Evolutionary conservation across 2,329 filamentous ascomycete species (phyloP).

Genomic region (Trichoderma semiorbis): DNA sequence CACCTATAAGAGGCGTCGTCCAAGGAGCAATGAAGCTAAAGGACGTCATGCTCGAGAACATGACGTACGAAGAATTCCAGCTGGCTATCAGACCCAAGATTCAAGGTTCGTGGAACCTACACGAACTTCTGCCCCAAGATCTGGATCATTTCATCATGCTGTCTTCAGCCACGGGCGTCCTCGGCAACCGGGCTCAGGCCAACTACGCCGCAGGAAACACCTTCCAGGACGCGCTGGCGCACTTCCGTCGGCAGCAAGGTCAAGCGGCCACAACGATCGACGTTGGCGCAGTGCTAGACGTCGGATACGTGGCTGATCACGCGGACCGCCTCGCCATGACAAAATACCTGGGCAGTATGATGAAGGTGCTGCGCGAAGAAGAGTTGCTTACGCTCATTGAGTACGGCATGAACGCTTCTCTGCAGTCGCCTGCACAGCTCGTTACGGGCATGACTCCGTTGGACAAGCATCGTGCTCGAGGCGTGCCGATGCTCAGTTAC

Average conservation of each 20-base stretch:
- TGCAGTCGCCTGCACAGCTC: slow-evolving; percentile 1
- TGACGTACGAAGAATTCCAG: slow-evolving; percentile 29
- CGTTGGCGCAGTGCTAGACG: slow-evolving; percentile 13
- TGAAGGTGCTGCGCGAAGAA: slow-evolving; percentile 13
- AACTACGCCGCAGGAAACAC: slow-evolving; percentile 38
- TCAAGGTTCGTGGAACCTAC: slow-evolving; percentile 28
- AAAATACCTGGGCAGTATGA: slow-evolving; percentile 18
- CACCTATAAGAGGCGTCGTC: slow-evolving; percentile 24
- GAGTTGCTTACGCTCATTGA: background rate
- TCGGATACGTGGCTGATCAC: slow-evolving; percentile 28
- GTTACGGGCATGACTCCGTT: slow-evolving; percentile 7
- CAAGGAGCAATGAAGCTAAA: slow-evolving; percentile 22
- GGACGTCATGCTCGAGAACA: slow-evolving; percentile 22
- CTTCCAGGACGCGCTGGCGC: slow-evolving; percentile 29
- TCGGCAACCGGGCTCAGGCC: slow-evolving; percentile 33
- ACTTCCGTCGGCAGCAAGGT: slow-evolving; percentile 14
- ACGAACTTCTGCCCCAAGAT: slow-evolving; percentile 34
- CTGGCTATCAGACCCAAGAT: slow-evolving; percentile 32
- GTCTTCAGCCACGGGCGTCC: slow-evolving; percentile 32
- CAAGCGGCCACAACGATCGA: slow-evolving; percentile 4
- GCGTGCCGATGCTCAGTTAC: slow-evolving; percentile 9
- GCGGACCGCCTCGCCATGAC: slow-evolving; percentile 20
- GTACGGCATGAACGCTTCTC: background rate
- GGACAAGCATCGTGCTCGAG: background rate
- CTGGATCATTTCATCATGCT: slow-evolving; percentile 37